A percentile compares a stretch with the other conserved stretches of the same genome.
These are phyloP conservation scores for Fusarium zealandicum DNA, from an alignment of 2,329 filamentous ascomycete species.

Conservation along the genomic window DNA sequence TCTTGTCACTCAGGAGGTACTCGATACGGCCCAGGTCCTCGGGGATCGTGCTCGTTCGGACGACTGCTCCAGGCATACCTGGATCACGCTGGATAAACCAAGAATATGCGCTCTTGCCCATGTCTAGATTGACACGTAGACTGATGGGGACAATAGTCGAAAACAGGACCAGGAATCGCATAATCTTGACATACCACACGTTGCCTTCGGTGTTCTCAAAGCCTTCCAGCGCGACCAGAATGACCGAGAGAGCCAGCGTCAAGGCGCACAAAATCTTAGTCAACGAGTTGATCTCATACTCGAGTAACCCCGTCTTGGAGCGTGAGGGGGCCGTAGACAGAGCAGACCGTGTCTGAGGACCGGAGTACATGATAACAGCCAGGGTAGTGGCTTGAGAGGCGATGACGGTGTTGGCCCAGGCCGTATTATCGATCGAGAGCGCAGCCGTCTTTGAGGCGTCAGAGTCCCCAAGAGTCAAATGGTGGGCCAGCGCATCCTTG, in stretches of 20 bases:
- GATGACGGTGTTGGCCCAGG: conserved; percentile 97
- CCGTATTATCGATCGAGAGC: conserved; percentile 93
- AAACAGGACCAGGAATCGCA: conserved; percentile 97
- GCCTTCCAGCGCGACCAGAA: conserved; percentile 86
- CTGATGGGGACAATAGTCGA: conserved; percentile 99
- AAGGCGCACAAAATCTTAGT: conserved; percentile 95
- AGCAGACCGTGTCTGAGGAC: conserved; percentile 90
- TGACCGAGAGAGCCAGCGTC: conserved; percentile 83
- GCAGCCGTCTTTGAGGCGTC: conserved; percentile 66
- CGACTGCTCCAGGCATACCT: conserved; percentile 89
- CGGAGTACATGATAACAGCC: conserved; percentile 93
- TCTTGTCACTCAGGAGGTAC: conserved; percentile 96
- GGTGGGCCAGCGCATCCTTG: conserved; percentile 55
- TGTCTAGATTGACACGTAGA: conserved; percentile 92
- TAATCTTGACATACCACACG: conserved; percentile 94
- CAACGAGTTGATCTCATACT: conserved; percentile 95
- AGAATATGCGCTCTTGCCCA: conserved; percentile 96
- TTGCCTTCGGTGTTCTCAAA: conserved; percentile 72
- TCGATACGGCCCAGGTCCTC: conserved; percentile 96
- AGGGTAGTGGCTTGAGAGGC: conserved; percentile 90
- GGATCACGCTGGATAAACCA: conserved; percentile 92
- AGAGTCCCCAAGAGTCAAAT: conserved; percentile 45
- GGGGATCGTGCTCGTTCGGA: conserved; percentile 95
- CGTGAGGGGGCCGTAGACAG: conserved; percentile 90
- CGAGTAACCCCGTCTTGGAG: conserved; percentile 91